A percentile compares a stretch with the other conserved stretches of the same genome.
phyloP scores from a whole-genome alignment of 768 basidiomycete species.

The Pleurotus sapidus region DNA sequence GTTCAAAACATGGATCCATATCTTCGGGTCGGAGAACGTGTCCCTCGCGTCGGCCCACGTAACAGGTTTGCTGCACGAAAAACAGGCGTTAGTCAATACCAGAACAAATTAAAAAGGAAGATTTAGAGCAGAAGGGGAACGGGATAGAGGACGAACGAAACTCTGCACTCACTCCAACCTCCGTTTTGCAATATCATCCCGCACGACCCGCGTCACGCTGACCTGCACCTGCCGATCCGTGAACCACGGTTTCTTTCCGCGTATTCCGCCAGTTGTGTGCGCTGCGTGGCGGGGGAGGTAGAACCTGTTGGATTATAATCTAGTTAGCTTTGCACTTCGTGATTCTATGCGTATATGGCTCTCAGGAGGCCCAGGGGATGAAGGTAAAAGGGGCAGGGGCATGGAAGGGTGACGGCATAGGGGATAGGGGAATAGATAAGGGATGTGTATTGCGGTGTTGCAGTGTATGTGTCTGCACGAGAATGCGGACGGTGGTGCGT shows the following conservation, averaged over 20 bases:
- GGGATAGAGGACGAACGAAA: background rate
- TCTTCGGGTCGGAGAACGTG: constrained; percentile 1
- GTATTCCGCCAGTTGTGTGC: background rate
- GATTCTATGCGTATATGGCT: too few species aligned
- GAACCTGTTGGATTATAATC: background rate
- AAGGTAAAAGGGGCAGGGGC: too few species aligned
- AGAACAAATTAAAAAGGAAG: too few species aligned
- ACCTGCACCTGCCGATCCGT: constrained; percentile 5
- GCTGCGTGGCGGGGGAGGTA: constrained; percentile 4
- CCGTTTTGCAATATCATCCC: constrained; percentile 4
- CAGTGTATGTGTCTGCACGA: background rate
- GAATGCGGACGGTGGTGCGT: too few species aligned
- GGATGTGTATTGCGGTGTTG: background rate
- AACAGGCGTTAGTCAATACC: background rate
- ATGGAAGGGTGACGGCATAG: too few species aligned
- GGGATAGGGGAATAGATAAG: too few species aligned
- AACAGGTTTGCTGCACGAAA: background rate
- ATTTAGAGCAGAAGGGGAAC: background rate
- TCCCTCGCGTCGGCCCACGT: constrained; percentile 4
- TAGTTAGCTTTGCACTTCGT: background rate
- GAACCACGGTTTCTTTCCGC: constrained; percentile 1
- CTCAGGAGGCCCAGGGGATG: too few species aligned
- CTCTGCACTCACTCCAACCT: background rate
- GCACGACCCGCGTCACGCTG: constrained; percentile 4
- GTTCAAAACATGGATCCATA: constrained; percentile 6